phyloP scores from a whole-genome alignment of 2,329 filamentous ascomycete genomes.

The Myriosclerotinia scirpicola region DNA sequence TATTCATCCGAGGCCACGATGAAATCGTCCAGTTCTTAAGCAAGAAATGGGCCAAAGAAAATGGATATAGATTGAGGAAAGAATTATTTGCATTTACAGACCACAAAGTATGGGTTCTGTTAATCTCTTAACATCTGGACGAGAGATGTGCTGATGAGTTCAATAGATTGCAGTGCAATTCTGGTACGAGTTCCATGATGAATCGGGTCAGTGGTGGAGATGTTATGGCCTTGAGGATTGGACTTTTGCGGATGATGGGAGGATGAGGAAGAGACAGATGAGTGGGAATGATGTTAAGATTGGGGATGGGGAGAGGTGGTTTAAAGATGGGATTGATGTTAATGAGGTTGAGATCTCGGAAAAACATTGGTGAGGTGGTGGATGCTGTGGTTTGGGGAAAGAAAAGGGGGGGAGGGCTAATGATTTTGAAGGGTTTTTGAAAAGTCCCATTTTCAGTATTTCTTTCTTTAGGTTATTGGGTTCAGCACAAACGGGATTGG shows the following conservation, averaged over 20 bases:
- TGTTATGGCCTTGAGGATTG: slow-evolving; percentile 82
- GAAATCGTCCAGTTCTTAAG: slow-evolving; percentile 68
- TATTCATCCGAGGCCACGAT: slow-evolving; percentile 67
- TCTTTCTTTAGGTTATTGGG: background rate
- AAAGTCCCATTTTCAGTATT: background rate
- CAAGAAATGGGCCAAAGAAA: slow-evolving; percentile 72
- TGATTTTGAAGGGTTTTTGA: background rate
- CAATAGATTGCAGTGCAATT: slow-evolving; percentile 78
- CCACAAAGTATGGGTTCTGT: slow-evolving; percentile 51
- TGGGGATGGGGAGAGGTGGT: slow-evolving; percentile 64
- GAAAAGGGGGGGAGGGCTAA: background rate
- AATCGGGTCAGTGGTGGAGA: slow-evolving; percentile 74
- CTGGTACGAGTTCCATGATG: slow-evolving; percentile 73
- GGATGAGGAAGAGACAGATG: slow-evolving; percentile 75
- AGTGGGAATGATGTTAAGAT: slow-evolving; percentile 72
- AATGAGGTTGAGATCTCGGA: slow-evolving; percentile 65
- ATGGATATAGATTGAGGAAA: slow-evolving; percentile 73
- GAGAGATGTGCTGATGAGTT: background rate
- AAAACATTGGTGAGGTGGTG: slow-evolving; percentile 58
- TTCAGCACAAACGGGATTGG: background rate
- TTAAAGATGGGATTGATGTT: slow-evolving; percentile 66
- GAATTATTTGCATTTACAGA: slow-evolving; percentile 78
- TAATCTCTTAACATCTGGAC: background rate
- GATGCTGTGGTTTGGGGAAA: background rate
- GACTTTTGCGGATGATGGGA: slow-evolving; percentile 69